Evolutionary conservation across 2,329 filamentous ascomycete genomes (phyloP).

Genomic region (Westerdykella ornata): DNA sequence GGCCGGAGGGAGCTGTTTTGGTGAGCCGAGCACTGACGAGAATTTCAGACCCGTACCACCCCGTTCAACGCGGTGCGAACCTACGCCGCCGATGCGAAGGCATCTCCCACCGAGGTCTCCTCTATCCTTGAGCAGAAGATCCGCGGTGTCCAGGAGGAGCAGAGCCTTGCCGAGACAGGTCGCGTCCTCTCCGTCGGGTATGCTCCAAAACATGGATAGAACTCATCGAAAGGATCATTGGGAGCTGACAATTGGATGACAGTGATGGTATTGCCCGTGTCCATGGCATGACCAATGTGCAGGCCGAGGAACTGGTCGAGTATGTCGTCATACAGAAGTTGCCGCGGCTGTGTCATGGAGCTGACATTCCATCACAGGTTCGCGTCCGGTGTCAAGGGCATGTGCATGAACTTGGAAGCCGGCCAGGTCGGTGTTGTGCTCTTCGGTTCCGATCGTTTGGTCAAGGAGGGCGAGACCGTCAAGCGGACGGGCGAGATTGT

Average conservation of each 20-base stretch:
- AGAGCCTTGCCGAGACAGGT: slow-evolving; percentile 93
- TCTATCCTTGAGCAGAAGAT: slow-evolving; percentile 99
- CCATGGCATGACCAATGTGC: slow-evolving; percentile 99
- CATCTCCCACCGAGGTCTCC: slow-evolving; percentile 93
- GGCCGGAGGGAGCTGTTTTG: slow-evolving; percentile 28
- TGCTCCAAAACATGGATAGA: slow-evolving; percentile 44
- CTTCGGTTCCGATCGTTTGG: slow-evolving; percentile 99
- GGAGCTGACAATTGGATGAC: slow-evolving; percentile 33
- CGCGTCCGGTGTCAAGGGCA: slow-evolving; percentile 98
- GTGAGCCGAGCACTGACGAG: slow-evolving; percentile 41
- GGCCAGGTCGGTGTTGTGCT: slow-evolving; percentile 99
- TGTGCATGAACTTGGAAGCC: slow-evolving; percentile 99
- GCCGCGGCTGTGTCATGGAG: slow-evolving; percentile 16
- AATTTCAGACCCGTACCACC: slow-evolving; percentile 75
- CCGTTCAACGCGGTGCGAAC: slow-evolving; percentile 72
- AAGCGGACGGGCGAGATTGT: slow-evolving; percentile 99
- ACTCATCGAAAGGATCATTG: slow-evolving; percentile 16
- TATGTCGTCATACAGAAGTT: slow-evolving; percentile 50
- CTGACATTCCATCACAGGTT: slow-evolving; percentile 57
- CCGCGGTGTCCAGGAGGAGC: slow-evolving; percentile 95
- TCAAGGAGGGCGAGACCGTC: slow-evolving; percentile 98
- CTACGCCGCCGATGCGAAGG: slow-evolving; percentile 92
- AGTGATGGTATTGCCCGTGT: slow-evolving; percentile 99
- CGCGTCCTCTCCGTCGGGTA: slow-evolving; percentile 99
- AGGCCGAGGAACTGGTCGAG: slow-evolving; percentile 99